Evolutionary conservation across 495 filamentous ascomycete genomes (phyloP), one percentile per base, ranked within the genome.

Genomic region (Corynascus novoguineensis): DNA sequence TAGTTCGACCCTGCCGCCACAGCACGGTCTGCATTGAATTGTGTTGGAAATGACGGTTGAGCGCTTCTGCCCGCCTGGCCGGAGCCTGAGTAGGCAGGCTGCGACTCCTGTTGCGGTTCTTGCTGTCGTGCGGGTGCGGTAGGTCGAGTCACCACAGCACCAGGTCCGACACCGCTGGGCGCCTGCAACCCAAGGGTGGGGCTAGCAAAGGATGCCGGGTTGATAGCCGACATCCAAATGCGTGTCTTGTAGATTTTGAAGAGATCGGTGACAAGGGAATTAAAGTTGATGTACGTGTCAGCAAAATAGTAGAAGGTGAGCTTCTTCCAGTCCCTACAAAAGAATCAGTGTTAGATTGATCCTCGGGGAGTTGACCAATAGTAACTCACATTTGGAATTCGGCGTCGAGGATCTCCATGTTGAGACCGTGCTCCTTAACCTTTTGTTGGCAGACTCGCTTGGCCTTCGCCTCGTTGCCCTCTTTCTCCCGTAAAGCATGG

Each of bases 171-270:
- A 25, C 81, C 81, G 58, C 79, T 83, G 1, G 85, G 81, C 2
- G 82, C 80, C 64, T 86, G 84, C 31, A 92, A 72, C 28, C 87
- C 84, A 46, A 86, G 75, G 25, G 81, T 77, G 4, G 89, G 88
- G 50, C 89, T 92, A n/a, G 90, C 89, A 69, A 97, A 97, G 2
- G 92, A 96, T 7, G 93, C 93, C 3, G 93, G 95, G 66, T 98
- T 98, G 74, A 98, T 95, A 8, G 93, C 92, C 5, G 91, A 96
- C 91, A 98, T 96, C 93, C 93, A 98, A 67, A 98, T 97, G 52
- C 93, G 83, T 19, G 92, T 96, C 76, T 98, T 98, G 77, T 96
- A 98, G 57, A 96, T 91, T 68, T 97, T 97, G 80, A 97, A 98
- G 22, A 98, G 80, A 70, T 97, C 95, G 0, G 90, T 96, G 57